These are phyloP conservation scores for Ceratocystis colombiana DNA, from an alignment of 2,329 filamentous ascomycete genomes.

Conservation along the genomic window DNA sequence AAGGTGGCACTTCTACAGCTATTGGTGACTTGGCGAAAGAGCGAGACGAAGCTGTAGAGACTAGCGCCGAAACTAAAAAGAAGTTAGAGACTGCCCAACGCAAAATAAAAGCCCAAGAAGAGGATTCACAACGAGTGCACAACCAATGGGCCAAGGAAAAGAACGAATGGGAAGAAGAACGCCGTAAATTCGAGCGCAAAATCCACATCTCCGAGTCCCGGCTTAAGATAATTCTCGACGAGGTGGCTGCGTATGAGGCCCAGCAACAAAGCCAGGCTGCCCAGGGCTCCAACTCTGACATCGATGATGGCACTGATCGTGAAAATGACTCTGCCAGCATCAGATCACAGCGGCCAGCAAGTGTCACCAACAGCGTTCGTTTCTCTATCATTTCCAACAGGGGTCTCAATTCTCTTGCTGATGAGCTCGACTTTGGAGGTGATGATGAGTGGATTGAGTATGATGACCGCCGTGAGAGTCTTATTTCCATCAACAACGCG, in stretches of 20 bases:
- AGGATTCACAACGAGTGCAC: conserved; percentile 69
- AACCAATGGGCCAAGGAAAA: conserved; percentile 76
- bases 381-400: conserved; percentile 58
- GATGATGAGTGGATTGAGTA: conserved; percentile 64
- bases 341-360: conserved; percentile 48
- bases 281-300: conserved; percentile 40
- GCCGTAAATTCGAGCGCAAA: conserved; percentile 69
- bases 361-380: conserved; percentile 60
- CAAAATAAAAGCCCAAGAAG: conserved; percentile 67
- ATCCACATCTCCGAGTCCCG: conserved; percentile 84
- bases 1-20: conserved; percentile 79
- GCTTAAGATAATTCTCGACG: conserved; percentile 72
- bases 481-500: conserved; percentile 40
- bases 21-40: conserved; percentile 75
- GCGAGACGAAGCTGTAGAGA: conserved; percentile 71
- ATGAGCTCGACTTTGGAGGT: conserved; percentile 80
- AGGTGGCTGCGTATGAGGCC: conserved; percentile 63
- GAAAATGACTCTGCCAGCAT: conserved; percentile 66
- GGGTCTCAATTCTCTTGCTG: conserved; percentile 67
- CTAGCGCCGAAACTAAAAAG: conserved; percentile 59
- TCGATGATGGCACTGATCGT: conserved; percentile 46
- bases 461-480: conserved; percentile 53
- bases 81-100: conserved; percentile 70
- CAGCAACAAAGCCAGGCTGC: conserved; percentile 37
- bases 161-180: conserved; percentile 73